Conservation (phyloP, 2,329 filamentous ascomycete genomes). For the Colletotrichum tofieldiae region DNA sequence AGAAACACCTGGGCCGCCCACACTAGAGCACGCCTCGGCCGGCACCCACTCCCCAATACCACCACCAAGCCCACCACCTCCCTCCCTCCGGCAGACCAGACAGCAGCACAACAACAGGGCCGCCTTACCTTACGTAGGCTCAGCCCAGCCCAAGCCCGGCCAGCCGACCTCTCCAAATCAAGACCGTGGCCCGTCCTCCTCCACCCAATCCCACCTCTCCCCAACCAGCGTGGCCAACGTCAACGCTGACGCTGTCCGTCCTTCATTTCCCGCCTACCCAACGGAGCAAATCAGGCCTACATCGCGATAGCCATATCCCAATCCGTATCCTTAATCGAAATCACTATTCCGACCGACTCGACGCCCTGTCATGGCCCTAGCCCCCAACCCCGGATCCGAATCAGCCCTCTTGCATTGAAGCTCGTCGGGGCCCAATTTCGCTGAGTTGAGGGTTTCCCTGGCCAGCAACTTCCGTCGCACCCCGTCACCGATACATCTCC, state of each 20-base stretch:
- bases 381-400: constrained; percentile 29
- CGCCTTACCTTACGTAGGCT: constrained; percentile 16
- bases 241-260: constrained; percentile 26
- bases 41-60: neutral
- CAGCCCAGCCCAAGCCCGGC: constrained; percentile 24
- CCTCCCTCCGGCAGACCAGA: neutral
- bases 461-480: constrained; percentile 32
- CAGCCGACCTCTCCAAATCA: constrained; percentile 35
- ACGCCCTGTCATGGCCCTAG: constrained; percentile 40
- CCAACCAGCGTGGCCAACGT: constrained; percentile 40
- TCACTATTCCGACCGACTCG: neutral
- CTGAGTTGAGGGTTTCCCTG: constrained; percentile 37
- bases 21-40: neutral
- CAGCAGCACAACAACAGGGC: neutral
- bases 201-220: constrained; percentile 28
- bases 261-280: constrained; percentile 41
- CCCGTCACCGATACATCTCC: constrained; percentile 34
- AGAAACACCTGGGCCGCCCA: neutral
- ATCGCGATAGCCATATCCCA: constrained; percentile 35
- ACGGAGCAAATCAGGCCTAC: constrained; percentile 25
- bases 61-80: neutral
- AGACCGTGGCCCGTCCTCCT: constrained; percentile 38
- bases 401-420: constrained; percentile 36
- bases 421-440: constrained; percentile 36
- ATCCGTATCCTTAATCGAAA: constrained; percentile 35